Base-by-base conservation (phyloP, 345 rosid genomes). In the Acer negundo region DNA sequence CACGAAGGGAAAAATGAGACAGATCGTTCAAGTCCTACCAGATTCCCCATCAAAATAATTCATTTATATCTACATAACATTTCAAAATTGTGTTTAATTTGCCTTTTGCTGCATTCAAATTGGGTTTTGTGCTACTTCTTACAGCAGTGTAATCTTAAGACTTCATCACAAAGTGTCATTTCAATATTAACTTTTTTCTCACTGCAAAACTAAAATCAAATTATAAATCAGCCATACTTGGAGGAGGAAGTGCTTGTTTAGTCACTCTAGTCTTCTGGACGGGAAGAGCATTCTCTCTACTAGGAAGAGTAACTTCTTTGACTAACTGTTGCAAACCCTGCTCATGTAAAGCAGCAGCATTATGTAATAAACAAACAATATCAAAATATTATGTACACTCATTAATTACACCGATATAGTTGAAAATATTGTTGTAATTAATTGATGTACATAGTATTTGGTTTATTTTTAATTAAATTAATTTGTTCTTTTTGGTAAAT, bases 301-400 rank as follows among this genome's bases (percentile, higher is more conserved):
- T 86, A 19, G 86, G 76, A 47, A 81, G 46, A 42, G 46, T 81
- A 80, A 83, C 72, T 51, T 83, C 87, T 35, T 80, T 83, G 46
- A 74, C 85, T 17, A 86, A 75, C 38, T 83, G 82, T 82, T 81
- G 88, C 63, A 79, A 74, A 3, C 90, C 91, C 94, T 89, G 85
- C 74, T 65, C 77, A 72, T 76, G 62, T 26, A 77, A 56, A 78
- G 70, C 71, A 78, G 62, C 19, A 67, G 12, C 63, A 44, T 23
- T 35, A 69, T 13, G 7, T 26, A 62, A 19, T 19, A 46, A 53
- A 20, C n/a, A 64, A 53, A 55, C 8, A 69, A 7, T 11, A 68
- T 23, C 72, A 40, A 42, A 46, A 24, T 73, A 10, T 16, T 24
- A 24, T 24, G 0, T 24, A 24, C 26, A 24, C 26, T 1, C 1